Evolutionary conservation across 2,329 filamentous ascomycete species (phyloP), one percentile per base, ranked within the genome.

Genomic region (Fusarium sp.): DNA sequence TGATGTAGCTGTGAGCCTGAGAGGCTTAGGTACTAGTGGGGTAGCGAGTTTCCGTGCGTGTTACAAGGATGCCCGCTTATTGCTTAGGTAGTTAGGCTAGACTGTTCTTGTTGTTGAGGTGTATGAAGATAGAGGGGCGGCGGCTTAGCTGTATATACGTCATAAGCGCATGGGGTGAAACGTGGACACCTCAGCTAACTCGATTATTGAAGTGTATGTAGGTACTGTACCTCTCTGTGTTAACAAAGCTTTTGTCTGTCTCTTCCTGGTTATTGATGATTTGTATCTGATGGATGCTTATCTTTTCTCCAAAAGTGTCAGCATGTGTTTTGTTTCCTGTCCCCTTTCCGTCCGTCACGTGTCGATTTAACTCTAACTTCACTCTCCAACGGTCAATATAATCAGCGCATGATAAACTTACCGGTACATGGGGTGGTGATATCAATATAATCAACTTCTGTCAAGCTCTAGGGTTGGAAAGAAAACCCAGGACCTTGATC

Each of bases 1-100:
- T 77, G 75, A 75, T 77, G 74, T 77, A 77, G 62, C 74, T 60
- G 64, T 63, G 56, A 61, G 67, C 60, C 59, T 58, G 60, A 67
- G 63, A 76, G 63, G 54, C 68, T 66, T 63, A n/a, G 39, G 33
- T 33, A 33, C 33, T 47, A 55, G 47, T 56, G 49, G 65, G 62
- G 66, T 58, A 49, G 36, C 42, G 24, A 35, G 55, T 57, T 51
- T 35, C n/a, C n/a, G 18, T 47, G 33, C 44, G 51, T 55, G 64
- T 67, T 67, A 60, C 63, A 67, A 39, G 63, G 52, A 66, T 66
- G 41, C 58, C 47, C 62, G 48, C 38, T 44, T 45, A 36, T 42
- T 63, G 58, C 55, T 64, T 55, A 57, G 59, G 56, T 42, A 33
- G 28, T 52, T 42, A 33, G n/a, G 63, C 55, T 38, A 33, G 42